These are phyloP conservation scores for Botrytis fragariae DNA, from an alignment of 2,329 filamentous ascomycete genomes.

Conservation along the genomic window DNA sequence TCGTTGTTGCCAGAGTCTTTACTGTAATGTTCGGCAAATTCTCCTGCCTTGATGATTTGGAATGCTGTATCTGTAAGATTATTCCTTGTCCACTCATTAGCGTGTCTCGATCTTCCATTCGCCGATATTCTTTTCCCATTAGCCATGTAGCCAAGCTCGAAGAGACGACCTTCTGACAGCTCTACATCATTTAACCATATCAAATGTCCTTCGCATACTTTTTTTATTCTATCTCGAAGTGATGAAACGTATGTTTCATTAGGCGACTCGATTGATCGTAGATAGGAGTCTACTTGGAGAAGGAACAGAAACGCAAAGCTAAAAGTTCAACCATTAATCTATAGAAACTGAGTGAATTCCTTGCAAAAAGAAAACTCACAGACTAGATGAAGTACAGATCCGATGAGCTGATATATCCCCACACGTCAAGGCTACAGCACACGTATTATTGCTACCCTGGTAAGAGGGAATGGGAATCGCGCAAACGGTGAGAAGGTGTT, in stretches of 20 bases:
- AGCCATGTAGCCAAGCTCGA: background rate
- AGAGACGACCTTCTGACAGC: rapidly evolving
- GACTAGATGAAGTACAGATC: background rate
- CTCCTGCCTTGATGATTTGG: background rate
- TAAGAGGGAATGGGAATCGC: background rate
- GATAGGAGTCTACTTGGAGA: background rate
- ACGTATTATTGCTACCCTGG: background rate
- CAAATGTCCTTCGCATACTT: background rate
- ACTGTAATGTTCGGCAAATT: background rate
- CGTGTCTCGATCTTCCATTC: no score
- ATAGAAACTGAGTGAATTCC: rapidly evolving
- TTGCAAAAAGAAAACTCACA: background rate
- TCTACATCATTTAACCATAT: background rate
- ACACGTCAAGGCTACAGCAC: background rate
- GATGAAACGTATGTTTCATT: background rate
- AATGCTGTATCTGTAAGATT: background rate
- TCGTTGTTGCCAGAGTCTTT: background rate
- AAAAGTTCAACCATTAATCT: background rate
- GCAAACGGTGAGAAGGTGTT: background rate
- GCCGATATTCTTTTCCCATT: background rate
- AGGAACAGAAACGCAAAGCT: background rate
- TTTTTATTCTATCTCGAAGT: background rate
- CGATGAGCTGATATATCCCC: background rate
- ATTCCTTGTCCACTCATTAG: no score
- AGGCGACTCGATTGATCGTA: background rate